Conservation (phyloP, 148 eudicot genomes). For the Spergularia bocconei region DNA sequence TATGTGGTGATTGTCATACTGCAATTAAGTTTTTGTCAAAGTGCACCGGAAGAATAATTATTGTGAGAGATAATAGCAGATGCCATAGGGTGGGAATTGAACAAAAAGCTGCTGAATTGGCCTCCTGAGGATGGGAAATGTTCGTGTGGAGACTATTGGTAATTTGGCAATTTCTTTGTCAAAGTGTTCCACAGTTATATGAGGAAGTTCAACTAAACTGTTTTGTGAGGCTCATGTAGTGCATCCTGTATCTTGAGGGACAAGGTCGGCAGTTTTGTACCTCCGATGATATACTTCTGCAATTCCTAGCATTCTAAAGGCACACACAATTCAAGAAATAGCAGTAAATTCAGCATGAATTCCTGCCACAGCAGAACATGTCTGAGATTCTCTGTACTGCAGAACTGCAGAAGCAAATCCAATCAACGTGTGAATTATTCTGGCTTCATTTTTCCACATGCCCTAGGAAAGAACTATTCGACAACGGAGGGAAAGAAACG, state of each 20-base stretch:
- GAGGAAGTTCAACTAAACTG: background rate
- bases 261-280: background rate
- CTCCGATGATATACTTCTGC: too few species aligned
- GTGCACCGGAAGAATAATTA: conserved; percentile 65
- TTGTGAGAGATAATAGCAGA: conserved; percentile 75
- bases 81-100: conserved; percentile 82
- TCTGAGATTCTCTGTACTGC: too few species aligned
- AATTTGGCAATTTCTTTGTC: conserved; percentile 13
- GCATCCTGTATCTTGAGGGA: background rate
- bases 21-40: conserved; percentile 84
- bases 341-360: too few species aligned
- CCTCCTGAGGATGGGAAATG: conserved; percentile 75
- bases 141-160: conserved; percentile 90
- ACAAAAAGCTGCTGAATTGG: too few species aligned
- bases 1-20: conserved; percentile 88
- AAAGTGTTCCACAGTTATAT: background rate
- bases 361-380: too few species aligned
- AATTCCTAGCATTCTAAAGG: too few species aligned
- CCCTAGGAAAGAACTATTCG: too few species aligned
- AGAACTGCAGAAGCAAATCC: too few species aligned
- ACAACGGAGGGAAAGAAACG: too few species aligned
- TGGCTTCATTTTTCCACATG: too few species aligned
- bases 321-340: too few species aligned
- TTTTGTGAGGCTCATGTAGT: background rate
- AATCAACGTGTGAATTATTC: too few species aligned